Evolutionary conservation across 768 basidiomycete species (phyloP), one percentile per base, ranked within the genome.

Genomic region (Termitomyces sp.): DNA sequence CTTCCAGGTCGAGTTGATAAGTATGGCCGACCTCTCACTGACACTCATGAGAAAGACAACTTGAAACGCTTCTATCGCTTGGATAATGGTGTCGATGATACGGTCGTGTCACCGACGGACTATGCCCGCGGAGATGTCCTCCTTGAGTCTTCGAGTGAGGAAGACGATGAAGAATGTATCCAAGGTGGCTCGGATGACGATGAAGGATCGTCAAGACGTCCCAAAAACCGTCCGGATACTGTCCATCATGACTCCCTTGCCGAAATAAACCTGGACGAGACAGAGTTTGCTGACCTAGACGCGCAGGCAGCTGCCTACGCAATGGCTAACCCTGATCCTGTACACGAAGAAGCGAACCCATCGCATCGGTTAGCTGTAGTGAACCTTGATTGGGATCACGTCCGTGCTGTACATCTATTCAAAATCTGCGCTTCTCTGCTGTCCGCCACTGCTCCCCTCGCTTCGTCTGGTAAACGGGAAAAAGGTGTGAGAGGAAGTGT

Each of bases 361-460:
- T 94, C 93, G 2, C 79, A 75, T 55, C 81, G 96, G 24, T 69
- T 99, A 7, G 97, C 96, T 0, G 82, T 89, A 46, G 96, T 98
- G 62, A 98, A 98, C 69, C 82, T 98, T 52, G 97, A 99, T 73
- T 99, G 97, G 97, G 97, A 98, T 70, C 83, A 98, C 72, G 85
- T 98, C 51, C 88, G 89, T 55, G 93, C 96, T 0, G 75, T 75
- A 20, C 94, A 98, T 69, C 76, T 99, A 13, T 97, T 86, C 82
- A 93, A 91, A 72, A 91, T 98, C 36, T 92, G 92, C 72, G 84
- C 91, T 18, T 98, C 95, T 2, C 81, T 94, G 42, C 79, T 96
- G 5, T 87, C 90, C 6, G 71, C 82, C 15, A 72, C 79, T 12
- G 80, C 83, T 5, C 75, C 84, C 15, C 67, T 77, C 18, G 61